Percentiles rank a stretch among this genome's conserved stretches.
These are phyloP conservation scores for Carpinus fangiana DNA, from an alignment of 306 rosid genomes.

Conservation along the genomic window DNA sequence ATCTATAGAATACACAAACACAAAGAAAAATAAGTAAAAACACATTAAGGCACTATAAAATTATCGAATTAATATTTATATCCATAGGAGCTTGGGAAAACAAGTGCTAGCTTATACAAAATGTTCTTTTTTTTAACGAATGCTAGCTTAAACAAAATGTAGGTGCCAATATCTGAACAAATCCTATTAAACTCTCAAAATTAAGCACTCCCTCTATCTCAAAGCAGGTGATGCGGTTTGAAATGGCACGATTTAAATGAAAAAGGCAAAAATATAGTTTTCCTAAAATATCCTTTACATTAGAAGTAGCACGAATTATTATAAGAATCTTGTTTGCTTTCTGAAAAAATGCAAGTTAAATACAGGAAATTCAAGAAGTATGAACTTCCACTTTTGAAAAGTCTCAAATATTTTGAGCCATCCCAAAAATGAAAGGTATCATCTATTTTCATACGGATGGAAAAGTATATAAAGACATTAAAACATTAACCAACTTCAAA, in stretches of 20 bases:
- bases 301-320: background rate
- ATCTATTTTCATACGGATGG: too few species aligned
- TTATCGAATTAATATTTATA: too few species aligned
- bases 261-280: background rate
- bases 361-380: background rate
- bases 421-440: too few species aligned
- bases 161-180: background rate
- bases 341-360: background rate
- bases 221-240: background rate
- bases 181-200: background rate
- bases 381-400: background rate
- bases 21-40: background rate
- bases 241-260: background rate
- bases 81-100: background rate
- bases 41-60: background rate
- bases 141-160: background rate
- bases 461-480: too few species aligned
- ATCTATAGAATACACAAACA: background rate
- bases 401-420: too few species aligned
- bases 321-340: background rate
- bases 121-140: background rate
- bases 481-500: too few species aligned
- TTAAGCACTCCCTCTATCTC: background rate
- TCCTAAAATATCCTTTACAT: background rate
- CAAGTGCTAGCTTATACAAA: background rate